Evolutionary conservation across 2,329 filamentous ascomycete species (phyloP), one percentile per base, ranked within the genome.

Genomic region (Aspergillus jensenii): DNA sequence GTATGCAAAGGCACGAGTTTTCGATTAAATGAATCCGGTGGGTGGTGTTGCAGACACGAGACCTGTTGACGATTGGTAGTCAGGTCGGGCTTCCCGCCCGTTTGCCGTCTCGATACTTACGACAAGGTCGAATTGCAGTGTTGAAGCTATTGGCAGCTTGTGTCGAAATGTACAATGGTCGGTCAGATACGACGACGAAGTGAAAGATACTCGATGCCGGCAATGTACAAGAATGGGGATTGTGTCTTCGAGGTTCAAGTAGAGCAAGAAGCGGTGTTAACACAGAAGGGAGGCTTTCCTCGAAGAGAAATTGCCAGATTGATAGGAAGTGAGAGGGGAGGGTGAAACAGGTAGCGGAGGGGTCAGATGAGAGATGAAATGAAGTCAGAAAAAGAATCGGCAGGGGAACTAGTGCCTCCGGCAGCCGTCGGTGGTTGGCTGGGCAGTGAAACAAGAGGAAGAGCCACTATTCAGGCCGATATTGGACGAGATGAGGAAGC

Each of bases 1-100:
- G 35, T n/a, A 37, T 14, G 35, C 15, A 37, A n/a, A 37, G 35
- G 15, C 12, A 14, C 15, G 12, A 37, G 14, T 7, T n/a, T 14
- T 37, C 35, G 33, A 37, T 27, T 27, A 8, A 15, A 15, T 14
- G 12, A 37, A 15, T 37, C 14, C 11, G 11, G 35, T 37, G 12
- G 14, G 12, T n/a, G 35, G 15, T 6, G 15, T n/a, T n/a, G 14
- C n/a, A 45, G 43, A 15, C 19, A 5, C 23, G 43, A 14, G 14
- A 35, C n/a, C n/a, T 25, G 17, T 35, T 51, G 12, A n/a, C 35
- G 14, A 27, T 45, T 15, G 44, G 27, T 33, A 14, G 44, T 39
- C 41, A 15, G 62, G 62, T 59, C 67, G 71, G 72, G 72, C 72
- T 67, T 71, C 65, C 65, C 67, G 71, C 71, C 73, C 71, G 68